Evolutionary conservation across 495 filamentous ascomycete species (phyloP).

Genomic region (Alectoria sarmentosa): DNA sequence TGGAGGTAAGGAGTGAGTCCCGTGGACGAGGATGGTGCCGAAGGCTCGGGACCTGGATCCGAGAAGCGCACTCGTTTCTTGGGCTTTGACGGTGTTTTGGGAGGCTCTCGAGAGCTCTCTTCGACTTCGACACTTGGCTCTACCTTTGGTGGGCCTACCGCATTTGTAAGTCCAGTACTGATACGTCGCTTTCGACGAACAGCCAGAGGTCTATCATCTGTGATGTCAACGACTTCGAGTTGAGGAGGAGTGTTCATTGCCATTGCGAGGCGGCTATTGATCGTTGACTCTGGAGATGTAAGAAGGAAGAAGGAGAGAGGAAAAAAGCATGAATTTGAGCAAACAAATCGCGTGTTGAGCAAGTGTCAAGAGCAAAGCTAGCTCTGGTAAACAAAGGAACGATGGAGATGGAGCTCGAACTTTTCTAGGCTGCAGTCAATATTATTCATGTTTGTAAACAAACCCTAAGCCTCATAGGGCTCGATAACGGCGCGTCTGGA

Average conservation of each 20-base stretch:
- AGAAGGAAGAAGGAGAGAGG: background rate
- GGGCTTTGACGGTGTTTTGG: constrained; percentile 27
- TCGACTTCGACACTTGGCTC: constrained; percentile 13
- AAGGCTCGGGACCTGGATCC: constrained; percentile 51
- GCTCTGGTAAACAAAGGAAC: constrained; percentile 19
- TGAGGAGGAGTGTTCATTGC: constrained; percentile 5
- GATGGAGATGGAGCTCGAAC: constrained; percentile 3
- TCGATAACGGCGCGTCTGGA: constrained; percentile 16
- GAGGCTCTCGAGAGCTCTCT: constrained; percentile 4
- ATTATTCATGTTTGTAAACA: constrained; percentile 20
- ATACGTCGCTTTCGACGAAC: constrained; percentile 29
- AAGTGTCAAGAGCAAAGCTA: constrained; percentile 1
- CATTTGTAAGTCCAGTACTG: constrained; percentile 18
- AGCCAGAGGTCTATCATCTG: constrained; percentile 27
- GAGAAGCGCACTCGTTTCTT: constrained; percentile 68
- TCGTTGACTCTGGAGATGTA: constrained; percentile 7
- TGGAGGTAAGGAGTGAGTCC: constrained; percentile 62
- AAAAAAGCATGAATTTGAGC: background rate
- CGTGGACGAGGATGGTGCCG: constrained; percentile 40
- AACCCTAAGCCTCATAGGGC: constrained; percentile 17
- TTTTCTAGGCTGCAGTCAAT: constrained; percentile 17
- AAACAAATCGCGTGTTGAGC: background rate
- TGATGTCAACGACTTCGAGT: constrained; percentile 2
- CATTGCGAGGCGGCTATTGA: constrained; percentile 18
- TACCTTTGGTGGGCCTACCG: background rate